Percentiles rank a stretch among this genome's conserved stretches.
Conservation (phyloP, 371 early-diverging fungal genomes). For the Batkoa obscura region DNA sequence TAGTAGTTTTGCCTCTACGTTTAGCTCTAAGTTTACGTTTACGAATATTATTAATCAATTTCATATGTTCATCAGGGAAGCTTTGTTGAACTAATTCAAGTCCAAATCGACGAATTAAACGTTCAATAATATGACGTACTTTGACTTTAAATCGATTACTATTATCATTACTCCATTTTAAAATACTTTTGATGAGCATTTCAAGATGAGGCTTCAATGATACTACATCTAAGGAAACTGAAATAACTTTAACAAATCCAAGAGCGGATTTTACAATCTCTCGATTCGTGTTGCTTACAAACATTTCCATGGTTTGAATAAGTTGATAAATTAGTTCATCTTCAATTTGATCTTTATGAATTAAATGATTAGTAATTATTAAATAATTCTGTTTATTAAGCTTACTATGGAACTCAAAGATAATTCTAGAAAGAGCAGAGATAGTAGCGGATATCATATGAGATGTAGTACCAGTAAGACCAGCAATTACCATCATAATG, state of each 20-base stretch:
- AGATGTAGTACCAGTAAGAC: slow-evolving; percentile 77
- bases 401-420: slow-evolving; percentile 64
- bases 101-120: slow-evolving; percentile 68
- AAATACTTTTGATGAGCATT: slow-evolving; percentile 35
- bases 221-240: slow-evolving; percentile 52
- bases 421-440: slow-evolving; percentile 53
- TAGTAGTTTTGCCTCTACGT: slow-evolving; percentile 36
- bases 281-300: slow-evolving; percentile 58
- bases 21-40: slow-evolving; percentile 76
- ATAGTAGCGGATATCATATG: slow-evolving; percentile 88
- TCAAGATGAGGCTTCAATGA: slow-evolving; percentile 42
- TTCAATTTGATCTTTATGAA: neutral
- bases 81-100: slow-evolving; percentile 54
- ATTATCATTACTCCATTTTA: slow-evolving; percentile 71
- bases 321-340: slow-evolving; percentile 38
- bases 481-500: slow-evolving; percentile 82
- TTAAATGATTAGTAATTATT: neutral
- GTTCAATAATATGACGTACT: slow-evolving; percentile 82
- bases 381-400: slow-evolving; percentile 2
- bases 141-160: slow-evolving; percentile 74
- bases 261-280: slow-evolving; percentile 83
- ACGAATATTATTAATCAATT: slow-evolving; percentile 77
- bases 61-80: slow-evolving; percentile 74
- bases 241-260: slow-evolving; percentile 82
- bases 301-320: slow-evolving; percentile 42